phyloP scores from a whole-genome alignment of 352 stramenopile species.

The Phytophthora ramorum region DNA sequence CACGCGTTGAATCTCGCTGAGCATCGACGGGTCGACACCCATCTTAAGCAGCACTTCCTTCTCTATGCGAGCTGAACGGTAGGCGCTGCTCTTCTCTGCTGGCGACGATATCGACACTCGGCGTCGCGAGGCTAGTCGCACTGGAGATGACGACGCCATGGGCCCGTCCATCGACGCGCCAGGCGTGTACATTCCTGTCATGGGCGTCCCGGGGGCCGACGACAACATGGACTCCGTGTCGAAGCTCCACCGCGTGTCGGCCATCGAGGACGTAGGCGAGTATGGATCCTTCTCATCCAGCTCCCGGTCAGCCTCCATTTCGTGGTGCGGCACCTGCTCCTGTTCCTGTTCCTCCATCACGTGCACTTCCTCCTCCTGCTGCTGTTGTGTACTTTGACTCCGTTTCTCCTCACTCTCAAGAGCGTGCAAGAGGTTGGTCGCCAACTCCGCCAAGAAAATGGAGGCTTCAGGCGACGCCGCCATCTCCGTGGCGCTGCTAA shows the following conservation, averaged over 20 bases:
- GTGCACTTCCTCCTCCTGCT: conserved; percentile 9
- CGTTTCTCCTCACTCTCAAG: conserved; percentile 63
- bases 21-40: conserved; percentile 73
- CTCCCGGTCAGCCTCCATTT: conserved; percentile 13
- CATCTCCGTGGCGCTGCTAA: conserved; percentile 59
- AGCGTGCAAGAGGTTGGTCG: conserved; percentile 76
- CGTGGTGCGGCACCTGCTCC: conserved; percentile 1
- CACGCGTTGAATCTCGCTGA: conserved; percentile 75
- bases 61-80: conserved; percentile 73
- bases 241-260: conserved; percentile 57
- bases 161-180: conserved; percentile 16
- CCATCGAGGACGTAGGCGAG: conserved; percentile 51
- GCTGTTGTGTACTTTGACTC: conserved; percentile 23
- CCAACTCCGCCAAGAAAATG: conserved; percentile 79
- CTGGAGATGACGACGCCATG: conserved; percentile 19
- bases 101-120: conserved; percentile 22
- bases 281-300: conserved; percentile 36
- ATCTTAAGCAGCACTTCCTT: conserved; percentile 79
- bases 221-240: conserved; percentile 65
- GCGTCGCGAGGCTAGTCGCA: neutral
- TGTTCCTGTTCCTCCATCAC: conserved; percentile 30
- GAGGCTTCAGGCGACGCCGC: conserved; percentile 72
- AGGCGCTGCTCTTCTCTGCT: conserved; percentile 41
- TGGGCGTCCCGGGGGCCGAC: conserved; percentile 39
- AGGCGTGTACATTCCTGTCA: conserved; percentile 27